Percentiles rank a stretch among this genome's conserved stretches.
phyloP scores from a whole-genome alignment of 2,329 filamentous ascomycete species.

The Penicillium vulpinum region DNA sequence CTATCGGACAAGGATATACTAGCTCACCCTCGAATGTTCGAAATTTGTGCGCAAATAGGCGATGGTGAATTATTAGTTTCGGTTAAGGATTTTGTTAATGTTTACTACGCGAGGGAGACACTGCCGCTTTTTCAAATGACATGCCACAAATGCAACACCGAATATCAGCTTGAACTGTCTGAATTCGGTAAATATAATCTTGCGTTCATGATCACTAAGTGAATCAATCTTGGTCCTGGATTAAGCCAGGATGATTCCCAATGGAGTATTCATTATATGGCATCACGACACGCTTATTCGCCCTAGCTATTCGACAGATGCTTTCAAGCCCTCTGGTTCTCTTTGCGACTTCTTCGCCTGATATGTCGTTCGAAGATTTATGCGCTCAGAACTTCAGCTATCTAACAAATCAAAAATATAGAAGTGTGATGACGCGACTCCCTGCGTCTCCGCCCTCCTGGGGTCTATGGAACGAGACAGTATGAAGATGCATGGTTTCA shows the following conservation, averaged over 20 bases:
- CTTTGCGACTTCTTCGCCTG: background rate
- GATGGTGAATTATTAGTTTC: background rate
- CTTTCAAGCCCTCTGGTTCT: background rate
- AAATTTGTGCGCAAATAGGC: background rate
- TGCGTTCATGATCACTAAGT: constrained; percentile 5
- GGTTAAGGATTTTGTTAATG: background rate
- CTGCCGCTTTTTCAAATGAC: background rate
- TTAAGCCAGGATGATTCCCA: background rate
- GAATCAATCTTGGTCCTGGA: constrained; percentile 9
- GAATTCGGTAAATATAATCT: background rate
- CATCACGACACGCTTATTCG: too few relatives aligned
- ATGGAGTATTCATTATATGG: background rate
- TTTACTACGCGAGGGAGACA: background rate
- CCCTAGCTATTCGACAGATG: background rate
- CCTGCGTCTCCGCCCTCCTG: background rate
- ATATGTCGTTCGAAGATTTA: background rate
- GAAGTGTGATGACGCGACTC: background rate
- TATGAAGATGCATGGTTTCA: background rate
- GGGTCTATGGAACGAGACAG: background rate
- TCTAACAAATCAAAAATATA: background rate
- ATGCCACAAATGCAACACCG: constrained; percentile 2
- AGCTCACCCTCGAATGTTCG: background rate
- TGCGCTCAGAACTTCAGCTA: background rate
- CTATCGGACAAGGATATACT: background rate
- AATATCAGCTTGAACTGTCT: constrained; percentile 3